Evolutionary conservation across 2,329 filamentous ascomycete genomes (phyloP).

Genomic region (Fusarium virguliforme): DNA sequence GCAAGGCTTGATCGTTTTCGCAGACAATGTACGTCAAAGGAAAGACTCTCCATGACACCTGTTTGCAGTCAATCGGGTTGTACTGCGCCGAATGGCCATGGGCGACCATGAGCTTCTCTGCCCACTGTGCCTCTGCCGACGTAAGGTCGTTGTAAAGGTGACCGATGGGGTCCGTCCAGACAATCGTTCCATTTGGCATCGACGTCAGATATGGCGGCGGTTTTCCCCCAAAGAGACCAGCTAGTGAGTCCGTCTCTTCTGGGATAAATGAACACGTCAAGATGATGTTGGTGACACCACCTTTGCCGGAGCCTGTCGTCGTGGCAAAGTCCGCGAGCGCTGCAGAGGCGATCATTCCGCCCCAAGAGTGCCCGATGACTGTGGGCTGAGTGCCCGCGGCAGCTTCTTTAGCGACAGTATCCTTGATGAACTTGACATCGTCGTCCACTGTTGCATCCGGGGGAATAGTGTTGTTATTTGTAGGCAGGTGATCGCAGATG

Average conservation of each 20-base stretch:
- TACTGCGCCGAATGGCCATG: not conserved
- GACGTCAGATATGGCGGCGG: conserved; percentile 5
- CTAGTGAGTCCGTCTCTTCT: not conserved
- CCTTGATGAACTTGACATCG: not conserved
- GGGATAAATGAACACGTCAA: not conserved
- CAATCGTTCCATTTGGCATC: not conserved
- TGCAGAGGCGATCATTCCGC: not conserved
- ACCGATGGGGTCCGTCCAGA: conserved; percentile 4
- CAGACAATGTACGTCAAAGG: conserved; percentile 7
- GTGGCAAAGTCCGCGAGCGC: conserved; percentile 1
- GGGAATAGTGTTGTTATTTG: conserved; percentile 4
- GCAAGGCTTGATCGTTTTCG: conserved; percentile 8
- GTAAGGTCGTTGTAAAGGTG: conserved; percentile 2
- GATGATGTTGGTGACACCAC: conserved; percentile 1
- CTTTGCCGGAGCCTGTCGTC: not conserved
- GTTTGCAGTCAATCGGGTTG: not conserved
- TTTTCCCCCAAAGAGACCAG: conserved; percentile 3
- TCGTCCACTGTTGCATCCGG: not conserved
- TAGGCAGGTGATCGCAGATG: conserved; percentile 1
- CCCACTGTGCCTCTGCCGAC: not conserved
- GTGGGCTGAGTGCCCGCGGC: not conserved
- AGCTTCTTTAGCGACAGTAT: not conserved
- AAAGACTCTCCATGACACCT: conserved; percentile 1
- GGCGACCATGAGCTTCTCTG: not conserved
- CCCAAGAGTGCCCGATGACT: conserved; percentile 4